A percentile compares a stretch with the other conserved stretches of the same genome.
phyloP scores from a whole-genome alignment of 306 rosid genomes.

The Vicia villosa region DNA sequence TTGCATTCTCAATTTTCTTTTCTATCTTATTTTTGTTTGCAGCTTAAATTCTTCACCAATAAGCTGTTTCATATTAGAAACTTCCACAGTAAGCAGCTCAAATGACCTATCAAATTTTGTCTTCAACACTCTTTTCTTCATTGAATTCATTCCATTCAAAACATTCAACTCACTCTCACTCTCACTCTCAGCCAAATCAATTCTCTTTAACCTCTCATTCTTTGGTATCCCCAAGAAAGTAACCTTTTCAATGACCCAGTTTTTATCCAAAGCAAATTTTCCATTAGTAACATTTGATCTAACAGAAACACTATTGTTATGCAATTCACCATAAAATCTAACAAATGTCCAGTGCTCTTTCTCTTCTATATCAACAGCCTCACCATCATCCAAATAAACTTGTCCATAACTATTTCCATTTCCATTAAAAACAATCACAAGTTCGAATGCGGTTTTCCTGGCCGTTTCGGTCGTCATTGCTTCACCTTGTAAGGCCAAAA shows the following conservation, averaged over 20 bases:
- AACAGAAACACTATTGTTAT: constrained; percentile 30
- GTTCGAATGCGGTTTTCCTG: constrained; percentile 58
- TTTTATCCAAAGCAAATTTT: constrained; percentile 58
- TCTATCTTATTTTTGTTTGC: constrained; percentile 38
- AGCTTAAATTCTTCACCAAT: constrained; percentile 68
- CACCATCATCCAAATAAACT: constrained; percentile 83
- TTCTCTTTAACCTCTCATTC: background rate
- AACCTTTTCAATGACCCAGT: constrained; percentile 61
- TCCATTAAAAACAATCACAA: constrained; percentile 55
- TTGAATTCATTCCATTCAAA: constrained; percentile 37
- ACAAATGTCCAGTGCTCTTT: constrained; percentile 67
- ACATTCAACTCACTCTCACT: constrained; percentile 29
- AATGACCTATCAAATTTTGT: constrained; percentile 36
- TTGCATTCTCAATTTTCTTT: constrained; percentile 8
- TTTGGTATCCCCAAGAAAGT: constrained; percentile 66
- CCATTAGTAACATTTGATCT: constrained; percentile 65
- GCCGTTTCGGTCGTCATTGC: constrained; percentile 57
- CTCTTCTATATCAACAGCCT: constrained; percentile 55
- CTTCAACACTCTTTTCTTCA: constrained; percentile 25
- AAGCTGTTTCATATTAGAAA: constrained; percentile 51
- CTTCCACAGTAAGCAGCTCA: constrained; percentile 45
- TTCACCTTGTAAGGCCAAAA: constrained; percentile 76
- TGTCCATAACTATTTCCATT: constrained; percentile 53
- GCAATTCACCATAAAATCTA: constrained; percentile 42
- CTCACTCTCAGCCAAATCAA: background rate